Base-by-base conservation (phyloP, 208 protist species). In the Pavlovales sp. region DNA sequence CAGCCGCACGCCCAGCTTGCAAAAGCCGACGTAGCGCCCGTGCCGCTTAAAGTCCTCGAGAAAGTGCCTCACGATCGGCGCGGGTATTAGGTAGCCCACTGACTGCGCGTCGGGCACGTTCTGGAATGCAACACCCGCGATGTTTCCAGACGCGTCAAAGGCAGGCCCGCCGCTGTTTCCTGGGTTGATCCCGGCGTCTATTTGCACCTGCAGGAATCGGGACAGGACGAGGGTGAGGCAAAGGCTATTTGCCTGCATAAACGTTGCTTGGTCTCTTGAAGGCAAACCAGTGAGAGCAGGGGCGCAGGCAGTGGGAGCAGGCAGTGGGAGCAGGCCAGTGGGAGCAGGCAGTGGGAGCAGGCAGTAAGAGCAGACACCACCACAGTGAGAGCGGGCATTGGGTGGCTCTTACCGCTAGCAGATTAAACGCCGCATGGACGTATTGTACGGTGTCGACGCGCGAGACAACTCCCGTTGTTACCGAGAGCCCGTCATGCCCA, bases 121-220 rank as follows among this genome's bases (percentile, higher is more conserved):
- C 57, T 71, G 57, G 57, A 71, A 71, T 2, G 57, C 57, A 2
- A 71, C 57, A 2, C 57, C 57, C 18, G 57, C 57, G 57, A 71
- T 28, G 26, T 28, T 10, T 2, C 57, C 57, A 2, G 5, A 8
- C 57, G 26, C 57, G 57, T 8, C 57, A 28, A 71, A 30, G 1
- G 57, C 57, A 10, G 57, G 57, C 57, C 57, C 57, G 57, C 57
- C 57, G 57, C 57, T 71, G 26, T 71, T 71, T 2, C 57, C 57
- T 2, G 18, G 18, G 57, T 71, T 88, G 85, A 88, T 88, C 26
- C 71, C 75, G 32, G 85, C 85, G 75, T 88, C 85, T 39, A 88
- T 88, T 34, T 88, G 85, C 18, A 88, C 38, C 32, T 47, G 67
- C 8, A 87, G 83, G 11, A 87, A 79, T 37, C 79, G 83, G 11